phyloP scores from a whole-genome alignment of 2,329 filamentous ascomycete genomes.

The Diaporthe australafricana region DNA sequence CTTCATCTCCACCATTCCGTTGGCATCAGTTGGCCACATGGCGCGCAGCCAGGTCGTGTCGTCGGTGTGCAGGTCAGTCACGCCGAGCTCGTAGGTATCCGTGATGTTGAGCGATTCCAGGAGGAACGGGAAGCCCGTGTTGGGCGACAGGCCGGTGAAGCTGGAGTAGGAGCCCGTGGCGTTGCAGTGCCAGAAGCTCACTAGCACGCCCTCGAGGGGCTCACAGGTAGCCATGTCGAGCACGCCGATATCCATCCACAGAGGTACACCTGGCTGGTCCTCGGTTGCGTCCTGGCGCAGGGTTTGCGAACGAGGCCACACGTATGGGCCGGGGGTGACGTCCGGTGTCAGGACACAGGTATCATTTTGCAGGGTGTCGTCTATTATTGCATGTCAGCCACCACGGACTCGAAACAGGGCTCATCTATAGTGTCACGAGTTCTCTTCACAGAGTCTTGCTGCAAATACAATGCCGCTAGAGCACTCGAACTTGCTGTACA shows the following conservation, averaged over 20 bases:
- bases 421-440: not conserved
- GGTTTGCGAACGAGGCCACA: constrained; percentile 30
- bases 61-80: constrained; percentile 26
- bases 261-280: constrained; percentile 28
- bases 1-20: constrained; percentile 31
- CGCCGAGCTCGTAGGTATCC: constrained; percentile 18
- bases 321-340: constrained; percentile 31
- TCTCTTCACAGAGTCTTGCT: not conserved
- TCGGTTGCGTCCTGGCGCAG: constrained; percentile 32
- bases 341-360: constrained; percentile 33
- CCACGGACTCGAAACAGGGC: too few species aligned
- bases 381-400: not conserved
- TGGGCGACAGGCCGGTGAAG: constrained; percentile 25
- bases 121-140: constrained; percentile 3
- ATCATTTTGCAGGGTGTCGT: constrained; percentile 31
- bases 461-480: not conserved
- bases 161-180: constrained; percentile 26
- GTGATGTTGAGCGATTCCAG: constrained; percentile 21
- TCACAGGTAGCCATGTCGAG: constrained; percentile 33
- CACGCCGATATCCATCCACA: constrained; percentile 30
- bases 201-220: constrained; percentile 23
- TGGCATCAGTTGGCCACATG: constrained; percentile 27
- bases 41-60: constrained; percentile 26
- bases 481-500: too few species aligned
- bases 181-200: constrained; percentile 34